Base-by-base conservation (phyloP, 148 eudicot genomes). In the Rhododendron molle region DNA sequence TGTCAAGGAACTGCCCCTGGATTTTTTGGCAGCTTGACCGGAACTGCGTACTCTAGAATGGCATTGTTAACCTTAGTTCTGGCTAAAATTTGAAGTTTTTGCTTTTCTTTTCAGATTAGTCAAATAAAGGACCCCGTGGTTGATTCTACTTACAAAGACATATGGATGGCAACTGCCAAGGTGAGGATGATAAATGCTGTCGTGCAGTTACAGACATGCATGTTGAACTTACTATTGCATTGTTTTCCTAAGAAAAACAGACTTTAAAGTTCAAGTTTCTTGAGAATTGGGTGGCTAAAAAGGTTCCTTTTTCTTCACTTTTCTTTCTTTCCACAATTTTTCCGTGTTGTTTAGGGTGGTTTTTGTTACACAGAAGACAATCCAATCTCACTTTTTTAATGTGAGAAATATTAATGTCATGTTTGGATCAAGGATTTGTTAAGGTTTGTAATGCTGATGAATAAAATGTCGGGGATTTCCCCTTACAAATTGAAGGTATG, bases 81-180 rank as follows among this genome's bases (percentile, higher is more conserved):
- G 38, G 50, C 46, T 86, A 72, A 54, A 74, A 69, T 11, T 16
- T 14, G 7, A 71, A 71, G 47, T 60, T 62, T 4, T 86, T 65
- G 26, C 65, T 78, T 87, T 38, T 46, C 20, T 60, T 72, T 62
- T 50, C 91, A 97, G 99, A 86, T 91, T 78, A 76, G 89, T 62
- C 90, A 88, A 89, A 93, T 97, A 30, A 88, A 80, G 79, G 99
- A 97, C 83, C 99, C 99, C 30, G 96, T 95, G 87, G 88, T 87
- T 83, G 98, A 97, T 87, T 82, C 98, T 85, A 95, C 98, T 81
- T 97, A 94, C 91, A 97, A 92, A 89, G 96, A 94, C 88, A 94
- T 93, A 89, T 97, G 99, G 99, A 95, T 94, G 99, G 96, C 98
- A 79, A 97, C 95, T 85, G 99, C 99, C 43, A 95, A 93, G 98